Base-by-base conservation (phyloP, 345 rosid species). In the Ailanthus altissimus region DNA sequence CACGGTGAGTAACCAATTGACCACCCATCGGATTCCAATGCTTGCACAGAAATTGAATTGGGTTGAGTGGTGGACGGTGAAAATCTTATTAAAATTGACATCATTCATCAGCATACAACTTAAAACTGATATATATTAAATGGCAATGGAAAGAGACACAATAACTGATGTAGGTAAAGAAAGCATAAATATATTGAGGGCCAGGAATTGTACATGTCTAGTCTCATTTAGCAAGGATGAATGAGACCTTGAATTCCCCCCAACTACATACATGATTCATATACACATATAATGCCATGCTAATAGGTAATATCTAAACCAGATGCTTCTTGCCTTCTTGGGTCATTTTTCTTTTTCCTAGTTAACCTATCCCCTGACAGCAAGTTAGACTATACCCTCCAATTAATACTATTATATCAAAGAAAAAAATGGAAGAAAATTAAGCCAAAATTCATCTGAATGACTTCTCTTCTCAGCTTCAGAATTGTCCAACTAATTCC, bases 311-410 rank as follows among this genome's bases (percentile, higher is more conserved):
- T 38, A 69, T 56, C 77, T 65, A 76, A 63, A 63, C 64, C 56
- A 74, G 56, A 72, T 50, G 56, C 53, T 72, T 67, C 80, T 64
- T 73, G 75, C 74, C 71, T 66, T 62, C 81, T 23, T 9, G 42
- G 51, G 45, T 54, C 65, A 4, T 38, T 50, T n/a, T 61, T 25
- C 67, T 61, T 53, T 23, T 16, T 7, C 3, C 57, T 69, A 59
- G 38, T 75, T 61, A 67, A n/a, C 6, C 78, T 61, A 73, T 32
- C 53, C 51, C 61, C 25, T 62, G 59, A 66, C 13, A 42, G 67
- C 60, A 77, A 81, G 80, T 67, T 40, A 81, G 66, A 43, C 64
- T 76, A 63, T 72, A 76, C 77, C 73, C 61, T 76, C 62, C 28
- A 47, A 71, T 56, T 49, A 58, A 71, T 56, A 47, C 61, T 26